Evolutionary conservation across 2,329 filamentous ascomycete genomes (phyloP), one percentile per base, ranked within the genome.

Genomic region (Aspergillus tanneri): DNA sequence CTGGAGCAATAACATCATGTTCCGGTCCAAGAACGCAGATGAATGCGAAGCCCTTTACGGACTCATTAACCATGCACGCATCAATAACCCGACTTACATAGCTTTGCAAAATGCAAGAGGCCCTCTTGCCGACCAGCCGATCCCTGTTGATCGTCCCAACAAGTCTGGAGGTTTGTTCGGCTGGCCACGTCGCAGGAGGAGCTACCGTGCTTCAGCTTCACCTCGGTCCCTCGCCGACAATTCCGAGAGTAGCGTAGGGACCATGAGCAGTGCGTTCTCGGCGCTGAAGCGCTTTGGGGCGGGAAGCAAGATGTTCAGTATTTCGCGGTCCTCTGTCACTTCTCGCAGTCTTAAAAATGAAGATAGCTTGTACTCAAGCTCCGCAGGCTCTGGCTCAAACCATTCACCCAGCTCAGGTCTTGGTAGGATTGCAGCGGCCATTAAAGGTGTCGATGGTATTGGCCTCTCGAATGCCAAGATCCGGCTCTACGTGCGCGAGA

Each of bases 1-100:
- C 50, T 80, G 72, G 63, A 80, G 85, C 42, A 85, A 84, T 60
- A 93, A 95, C 65, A 88, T 96, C 72, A 92, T 95, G 77, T 93
- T 97, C 79, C 86, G 93, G 34, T 89, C 89, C 39, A 77, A 85
- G 34, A 88, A 81, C 38, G 78, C 84, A 2, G 79, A 83, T 35
- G 92, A 96, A 53, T 95, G 91, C 63, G 85, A 87, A 56, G 79
- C 81, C 27, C 77, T 99, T 4, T 99, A 96, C 70, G 81, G 81
- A 62, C 82, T 92, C 35, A 91, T 97, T 53, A 95, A 97, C 69
- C 81, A 87, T 52, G 85, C 91, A 16, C 87, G 93, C 39, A 87
- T 96, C 66, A 89, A 96, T 71, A 96, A 97, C 65, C 86, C 90
- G 44, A 92, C 90, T 46, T 96, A 92, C 72, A 90, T 88, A 76